Evolutionary conservation across 345 rosid genomes (phyloP).

Genomic region (Streptanthus diversifolius): DNA sequence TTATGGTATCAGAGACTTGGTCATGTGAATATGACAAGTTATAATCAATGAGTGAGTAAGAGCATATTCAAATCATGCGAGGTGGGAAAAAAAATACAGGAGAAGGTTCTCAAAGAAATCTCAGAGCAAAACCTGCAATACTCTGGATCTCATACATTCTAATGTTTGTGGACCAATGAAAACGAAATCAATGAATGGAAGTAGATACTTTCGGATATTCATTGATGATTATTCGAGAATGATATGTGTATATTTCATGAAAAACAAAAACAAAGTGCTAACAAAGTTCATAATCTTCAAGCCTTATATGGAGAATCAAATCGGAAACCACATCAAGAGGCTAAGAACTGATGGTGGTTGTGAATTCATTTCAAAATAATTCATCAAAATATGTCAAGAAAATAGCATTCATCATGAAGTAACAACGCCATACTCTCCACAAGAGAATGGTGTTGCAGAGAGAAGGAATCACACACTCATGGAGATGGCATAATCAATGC

Average conservation of each 20-base stretch:
- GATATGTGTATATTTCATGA: neutral
- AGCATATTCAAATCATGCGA: neutral
- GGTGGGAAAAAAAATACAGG: neutral
- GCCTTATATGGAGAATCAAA: neutral
- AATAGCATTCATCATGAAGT: neutral
- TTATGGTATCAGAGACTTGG: neutral
- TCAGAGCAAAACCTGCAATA: too few species aligned
- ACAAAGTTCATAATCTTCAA: neutral
- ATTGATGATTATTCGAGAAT: neutral
- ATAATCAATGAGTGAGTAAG: neutral
- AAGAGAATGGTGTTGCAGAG: neutral
- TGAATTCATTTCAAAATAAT: neutral
- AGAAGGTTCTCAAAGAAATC: neutral
- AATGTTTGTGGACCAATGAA: neutral
- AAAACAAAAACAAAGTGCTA: neutral
- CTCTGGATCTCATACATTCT: neutral
- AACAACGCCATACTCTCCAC: neutral
- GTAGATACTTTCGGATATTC: neutral
- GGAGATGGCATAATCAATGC: too few species aligned
- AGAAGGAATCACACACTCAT: too few species aligned
- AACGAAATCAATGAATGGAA: neutral
- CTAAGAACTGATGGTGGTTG: neutral
- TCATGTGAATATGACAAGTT: neutral
- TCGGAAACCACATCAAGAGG: neutral
- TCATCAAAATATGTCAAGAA: neutral